A percentile compares a stretch with the other conserved stretches of the same genome.
Evolutionary conservation across 176 grass and related monocot genomes (phyloP).

Genomic region (Oropetium thomaeum): DNA sequence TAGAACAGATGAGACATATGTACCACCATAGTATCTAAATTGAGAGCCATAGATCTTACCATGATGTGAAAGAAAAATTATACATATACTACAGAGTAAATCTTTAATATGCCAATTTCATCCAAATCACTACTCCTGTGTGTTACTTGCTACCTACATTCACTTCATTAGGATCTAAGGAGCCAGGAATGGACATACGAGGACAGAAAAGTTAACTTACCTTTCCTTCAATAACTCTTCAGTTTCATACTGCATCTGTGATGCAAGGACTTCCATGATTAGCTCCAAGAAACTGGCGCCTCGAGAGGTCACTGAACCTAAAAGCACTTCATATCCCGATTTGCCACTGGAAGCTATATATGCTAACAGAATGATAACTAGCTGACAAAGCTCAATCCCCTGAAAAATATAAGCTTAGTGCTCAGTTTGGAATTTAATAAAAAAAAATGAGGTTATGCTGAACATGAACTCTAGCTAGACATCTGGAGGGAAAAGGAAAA

Average conservation of each 20-base stretch:
- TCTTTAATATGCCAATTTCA: not conserved
- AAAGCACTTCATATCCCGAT: constrained; percentile 71
- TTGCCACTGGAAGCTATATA: constrained; percentile 82
- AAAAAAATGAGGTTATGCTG: not conserved
- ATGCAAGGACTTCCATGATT: constrained; percentile 67
- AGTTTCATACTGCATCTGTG: constrained; percentile 53
- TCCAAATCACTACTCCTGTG: not conserved
- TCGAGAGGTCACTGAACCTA: constrained; percentile 39
- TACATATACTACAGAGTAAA: not conserved
- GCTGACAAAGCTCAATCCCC: constrained; percentile 76
- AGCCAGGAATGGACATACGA: not conserved
- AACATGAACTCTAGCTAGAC: not conserved
- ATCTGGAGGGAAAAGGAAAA: not conserved
- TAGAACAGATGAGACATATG: not conserved
- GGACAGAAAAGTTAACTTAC: constrained; percentile 28
- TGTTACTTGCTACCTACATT: not conserved
- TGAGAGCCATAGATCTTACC: not conserved
- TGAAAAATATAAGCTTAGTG: constrained; percentile 40
- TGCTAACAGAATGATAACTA: constrained; percentile 68
- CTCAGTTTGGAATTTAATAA: not conserved
- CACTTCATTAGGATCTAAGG: not conserved
- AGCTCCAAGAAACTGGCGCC: constrained; percentile 72
- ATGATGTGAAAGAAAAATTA: not conserved
- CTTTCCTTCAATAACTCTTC: constrained; percentile 62
- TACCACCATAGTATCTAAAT: not conserved